Conservation (phyloP, 2,329 filamentous ascomycete species). For the Calonectria crousiana region DNA sequence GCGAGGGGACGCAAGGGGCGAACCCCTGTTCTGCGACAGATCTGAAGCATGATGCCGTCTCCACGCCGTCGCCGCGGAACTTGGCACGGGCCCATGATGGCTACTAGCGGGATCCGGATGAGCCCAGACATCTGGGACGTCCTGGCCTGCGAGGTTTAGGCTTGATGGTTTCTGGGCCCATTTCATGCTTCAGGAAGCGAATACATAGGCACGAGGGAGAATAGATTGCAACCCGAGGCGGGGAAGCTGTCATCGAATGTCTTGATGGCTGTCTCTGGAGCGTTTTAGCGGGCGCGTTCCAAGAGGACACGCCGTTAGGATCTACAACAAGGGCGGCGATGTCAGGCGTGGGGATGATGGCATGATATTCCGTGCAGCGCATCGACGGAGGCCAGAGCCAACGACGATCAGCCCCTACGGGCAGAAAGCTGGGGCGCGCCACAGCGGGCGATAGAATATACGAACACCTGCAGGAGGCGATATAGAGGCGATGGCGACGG, state of each 20-base stretch:
- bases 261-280: slow-evolving; percentile 28
- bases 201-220: slow-evolving; percentile 9
- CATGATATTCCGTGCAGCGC: slow-evolving; percentile 3
- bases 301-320: slow-evolving; percentile 19
- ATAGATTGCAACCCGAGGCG: neutral
- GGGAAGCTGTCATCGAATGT: slow-evolving; percentile 1
- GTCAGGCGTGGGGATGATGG: slow-evolving; percentile 9
- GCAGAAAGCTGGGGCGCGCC: neutral
- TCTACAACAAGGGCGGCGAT: slow-evolving; percentile 26
- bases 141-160: slow-evolving; percentile 8
- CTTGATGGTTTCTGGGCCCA: slow-evolving; percentile 1
- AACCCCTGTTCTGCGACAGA: slow-evolving; percentile 60
- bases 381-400: slow-evolving; percentile 1
- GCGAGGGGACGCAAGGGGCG: slow-evolving; percentile 34
- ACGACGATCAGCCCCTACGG: neutral
- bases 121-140: slow-evolving; percentile 37
- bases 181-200: slow-evolving; percentile 22
- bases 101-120: slow-evolving; percentile 7
- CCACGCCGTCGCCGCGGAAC: slow-evolving; percentile 36
- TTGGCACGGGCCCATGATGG: slow-evolving; percentile 28
- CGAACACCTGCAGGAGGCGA: slow-evolving; percentile 16
- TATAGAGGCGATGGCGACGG: slow-evolving; percentile 8
- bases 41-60: slow-evolving; percentile 57
- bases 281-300: slow-evolving; percentile 28
- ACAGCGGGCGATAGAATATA: slow-evolving; percentile 22